phyloP scores from a whole-genome alignment of 768 basidiomycete species.

The Tylopilus cervinicoccineus region DNA sequence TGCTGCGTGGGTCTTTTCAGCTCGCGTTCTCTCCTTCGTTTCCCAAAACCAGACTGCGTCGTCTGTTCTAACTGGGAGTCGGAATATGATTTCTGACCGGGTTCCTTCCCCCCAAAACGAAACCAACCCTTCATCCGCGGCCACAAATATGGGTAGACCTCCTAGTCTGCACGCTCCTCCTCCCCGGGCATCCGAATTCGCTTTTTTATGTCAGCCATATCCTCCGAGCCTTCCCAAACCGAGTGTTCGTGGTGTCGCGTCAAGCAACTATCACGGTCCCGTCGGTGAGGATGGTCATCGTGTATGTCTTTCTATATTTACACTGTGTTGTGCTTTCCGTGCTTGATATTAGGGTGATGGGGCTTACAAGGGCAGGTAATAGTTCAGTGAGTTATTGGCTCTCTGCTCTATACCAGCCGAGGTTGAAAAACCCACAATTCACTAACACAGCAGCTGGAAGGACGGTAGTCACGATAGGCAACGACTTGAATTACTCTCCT shows the following conservation, averaged over 20 bases:
- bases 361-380: constrained; percentile 14
- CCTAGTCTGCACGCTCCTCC: background rate
- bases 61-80: background rate
- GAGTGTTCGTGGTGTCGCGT: background rate
- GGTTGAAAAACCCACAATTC: constrained; percentile 6
- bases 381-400: constrained; percentile 14
- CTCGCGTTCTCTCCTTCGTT: background rate
- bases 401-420: background rate
- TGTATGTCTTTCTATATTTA: constrained; percentile 6
- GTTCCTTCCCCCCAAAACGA: background rate
- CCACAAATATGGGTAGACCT: background rate
- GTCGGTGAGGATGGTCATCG: constrained; percentile 9
- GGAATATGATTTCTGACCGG: background rate
- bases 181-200: background rate
- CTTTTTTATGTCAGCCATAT: background rate
- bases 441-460: constrained; percentile 7
- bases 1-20: background rate
- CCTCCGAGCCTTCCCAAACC: background rate
- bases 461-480: background rate
- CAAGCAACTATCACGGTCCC: background rate
- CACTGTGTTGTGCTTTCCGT: background rate
- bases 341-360: constrained; percentile 12
- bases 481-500: constrained; percentile 5
- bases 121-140: background rate
- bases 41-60: background rate